A percentile compares a stretch with the other conserved stretches of the same genome.
Evolutionary conservation across 176 grass and related monocot species (phyloP).

Genomic region (Typha latifolia): DNA sequence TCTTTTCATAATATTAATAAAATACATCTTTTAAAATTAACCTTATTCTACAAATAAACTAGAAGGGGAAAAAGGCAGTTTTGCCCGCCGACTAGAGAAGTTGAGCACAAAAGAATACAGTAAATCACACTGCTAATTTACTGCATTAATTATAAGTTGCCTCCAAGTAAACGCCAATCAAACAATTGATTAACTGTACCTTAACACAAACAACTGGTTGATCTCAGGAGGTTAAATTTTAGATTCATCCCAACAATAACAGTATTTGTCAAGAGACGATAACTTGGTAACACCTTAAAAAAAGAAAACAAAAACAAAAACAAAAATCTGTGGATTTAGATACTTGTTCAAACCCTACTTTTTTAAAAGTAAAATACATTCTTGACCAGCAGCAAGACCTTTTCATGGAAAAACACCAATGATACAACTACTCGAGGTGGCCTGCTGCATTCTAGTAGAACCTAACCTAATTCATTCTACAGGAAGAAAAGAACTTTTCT

Average conservation of each 20-base stretch:
- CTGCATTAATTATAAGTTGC: too few relatives aligned
- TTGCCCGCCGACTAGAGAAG: neutral
- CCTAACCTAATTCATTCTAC: neutral
- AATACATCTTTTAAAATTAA: too few relatives aligned
- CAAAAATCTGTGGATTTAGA: too few relatives aligned
- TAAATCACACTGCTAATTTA: neutral
- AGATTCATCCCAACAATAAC: neutral
- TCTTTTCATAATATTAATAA: too few relatives aligned
- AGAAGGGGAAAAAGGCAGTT: neutral
- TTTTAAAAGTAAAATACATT: neutral
- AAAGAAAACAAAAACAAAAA: too few relatives aligned
- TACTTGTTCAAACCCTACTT: neutral
- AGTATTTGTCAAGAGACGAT: neutral
- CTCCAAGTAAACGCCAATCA: too few relatives aligned
- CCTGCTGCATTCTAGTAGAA: slow-evolving; percentile 5
- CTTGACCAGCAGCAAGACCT: slow-evolving; percentile 15
- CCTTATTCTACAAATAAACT: too few relatives aligned
- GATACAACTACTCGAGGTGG: neutral
- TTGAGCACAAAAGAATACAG: neutral
- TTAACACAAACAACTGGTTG: too few relatives aligned
- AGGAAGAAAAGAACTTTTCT: neutral
- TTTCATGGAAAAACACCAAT: slow-evolving; percentile 2
- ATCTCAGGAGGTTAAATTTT: neutral
- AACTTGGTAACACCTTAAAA: too few relatives aligned
- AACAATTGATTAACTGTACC: too few relatives aligned